Percentiles rank a stretch among this genome's conserved stretches.
Conservation (phyloP, 331 rosid genomes). For the Arachis monticola region DNA sequence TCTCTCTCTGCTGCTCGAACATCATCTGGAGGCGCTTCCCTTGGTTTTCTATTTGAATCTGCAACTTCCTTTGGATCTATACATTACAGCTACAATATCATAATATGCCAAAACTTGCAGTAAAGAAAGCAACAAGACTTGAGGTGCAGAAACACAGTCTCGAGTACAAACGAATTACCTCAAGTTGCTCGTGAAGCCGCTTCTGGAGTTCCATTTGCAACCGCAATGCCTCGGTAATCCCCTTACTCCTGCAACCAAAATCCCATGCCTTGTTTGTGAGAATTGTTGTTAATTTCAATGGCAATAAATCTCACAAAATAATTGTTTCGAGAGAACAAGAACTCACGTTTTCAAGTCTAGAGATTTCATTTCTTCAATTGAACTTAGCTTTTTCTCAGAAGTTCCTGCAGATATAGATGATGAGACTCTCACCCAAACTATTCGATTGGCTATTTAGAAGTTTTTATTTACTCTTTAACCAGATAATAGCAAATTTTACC, state of each 20-base stretch:
- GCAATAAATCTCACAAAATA: background rate
- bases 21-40: slow-evolving; percentile 78
- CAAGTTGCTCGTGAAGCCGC: slow-evolving; percentile 96
- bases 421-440: slow-evolving; percentile 35
- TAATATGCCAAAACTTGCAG: slow-evolving; percentile 17
- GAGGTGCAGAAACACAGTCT: background rate
- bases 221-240: slow-evolving; percentile 85
- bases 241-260: slow-evolving; percentile 69
- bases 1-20: slow-evolving; percentile 74
- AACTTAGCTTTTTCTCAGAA: slow-evolving; percentile 54
- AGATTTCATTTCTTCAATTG: slow-evolving; percentile 65
- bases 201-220: slow-evolving; percentile 96
- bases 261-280: slow-evolving; percentile 31
- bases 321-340: background rate
- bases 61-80: slow-evolving; percentile 86
- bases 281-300: slow-evolving; percentile 18
- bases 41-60: slow-evolving; percentile 87
- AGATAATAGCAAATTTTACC: too few species aligned
- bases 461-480: background rate
- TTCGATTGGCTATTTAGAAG: background rate
- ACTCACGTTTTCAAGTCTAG: slow-evolving; percentile 75
- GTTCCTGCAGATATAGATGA: slow-evolving; percentile 57
- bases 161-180: slow-evolving; percentile 55
- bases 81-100: slow-evolving; percentile 40
- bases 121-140: background rate